Evolutionary conservation across 352 stramenopile species (phyloP), one percentile per base, ranked within the genome.

Genomic region (Phytophthora capsici): DNA sequence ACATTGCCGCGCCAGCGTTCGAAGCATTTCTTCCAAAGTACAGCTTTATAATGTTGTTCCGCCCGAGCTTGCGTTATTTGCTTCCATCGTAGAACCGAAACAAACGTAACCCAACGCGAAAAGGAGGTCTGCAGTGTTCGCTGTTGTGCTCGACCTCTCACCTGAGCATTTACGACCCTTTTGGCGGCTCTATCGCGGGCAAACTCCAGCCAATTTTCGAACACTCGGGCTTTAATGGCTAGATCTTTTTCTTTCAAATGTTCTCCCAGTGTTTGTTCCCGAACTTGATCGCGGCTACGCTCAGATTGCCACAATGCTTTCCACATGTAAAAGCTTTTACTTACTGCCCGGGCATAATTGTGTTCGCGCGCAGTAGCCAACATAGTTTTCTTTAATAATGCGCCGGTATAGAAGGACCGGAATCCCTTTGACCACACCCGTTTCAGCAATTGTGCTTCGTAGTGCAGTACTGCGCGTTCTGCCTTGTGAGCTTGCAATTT

Each of bases 51-150:
- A 32, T 85, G 78, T 4, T 75, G 53, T 3, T 71, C 25, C 0
- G 80, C 80, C 32, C 77, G 72, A 26, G 64, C 43, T 22, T 46
- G 47, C 14, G 67, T 75, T 56, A 86, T 81, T 49, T 85, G 59
- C 17, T 73, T 49, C 80, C 80, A 89, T 16, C 78, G 73, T 5
- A 72, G 7, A 20, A 77, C 19, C 14, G 74, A 75, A 9, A 83
- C 53, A 19, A 47, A 66, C n/a, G 61, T 43, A 4, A 73, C 46
- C 79, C 79, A 88, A 10, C 44, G 34, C 2, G 50, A 52, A 13
- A 84, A 74, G 12, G 53, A 40, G 7, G 37, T 56, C 6, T 50
- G 53, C 26, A 85, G 46, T 14, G 69, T 45, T 46, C 62, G 65
- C 1, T 38, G 47, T 41, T 82, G 67, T 23, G 57, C 64, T 38